A percentile compares a stretch with the other conserved stretches of the same genome.
These are phyloP conservation scores for Obelidium mucronatum DNA, from an alignment of 192 early-diverging fungal genomes.

Conservation along the genomic window DNA sequence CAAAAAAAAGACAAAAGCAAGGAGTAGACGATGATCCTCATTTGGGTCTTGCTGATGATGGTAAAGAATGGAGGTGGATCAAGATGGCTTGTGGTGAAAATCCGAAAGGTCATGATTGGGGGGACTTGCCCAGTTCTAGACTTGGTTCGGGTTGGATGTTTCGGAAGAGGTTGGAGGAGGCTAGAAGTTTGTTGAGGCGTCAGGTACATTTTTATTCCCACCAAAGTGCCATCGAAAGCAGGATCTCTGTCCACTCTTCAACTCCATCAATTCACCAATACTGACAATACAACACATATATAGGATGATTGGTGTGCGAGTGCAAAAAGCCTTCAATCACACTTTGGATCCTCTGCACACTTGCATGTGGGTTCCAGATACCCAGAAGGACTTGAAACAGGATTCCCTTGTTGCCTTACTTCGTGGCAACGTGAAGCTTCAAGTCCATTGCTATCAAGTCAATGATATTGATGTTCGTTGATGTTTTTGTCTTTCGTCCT, in stretches of 20 bases:
- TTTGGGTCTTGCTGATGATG: conserved; percentile 37
- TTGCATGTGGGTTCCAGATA: conserved; percentile 52
- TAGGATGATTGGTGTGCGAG: conserved; percentile 72
- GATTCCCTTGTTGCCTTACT: conserved; percentile 73
- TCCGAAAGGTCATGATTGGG: conserved; percentile 58
- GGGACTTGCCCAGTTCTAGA: conserved; percentile 43
- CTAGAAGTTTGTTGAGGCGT: conserved; percentile 18
- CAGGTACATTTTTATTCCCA: too few species aligned
- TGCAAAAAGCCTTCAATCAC: conserved; percentile 34
- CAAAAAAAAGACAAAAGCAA: neutral
- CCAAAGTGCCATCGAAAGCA: too few species aligned
- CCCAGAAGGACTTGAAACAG: conserved; percentile 64
- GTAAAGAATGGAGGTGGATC: conserved; percentile 69
- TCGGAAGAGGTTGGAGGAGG: conserved; percentile 65
- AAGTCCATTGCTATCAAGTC: conserved; percentile 70
- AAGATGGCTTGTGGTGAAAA: conserved; percentile 90
- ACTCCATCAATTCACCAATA: neutral
- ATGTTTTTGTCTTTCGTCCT: too few species aligned
- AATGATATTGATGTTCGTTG: conserved; percentile 14
- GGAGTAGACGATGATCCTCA: too few species aligned
- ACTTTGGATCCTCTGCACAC: conserved; percentile 44
- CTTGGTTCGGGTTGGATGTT: conserved; percentile 74
- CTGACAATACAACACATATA: conserved; percentile 34
- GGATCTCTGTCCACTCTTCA: too few species aligned
- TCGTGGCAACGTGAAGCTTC: conserved; percentile 71